Conservation (phyloP, 192 early-diverging fungal species). For the Spinellus fusiger region DNA sequence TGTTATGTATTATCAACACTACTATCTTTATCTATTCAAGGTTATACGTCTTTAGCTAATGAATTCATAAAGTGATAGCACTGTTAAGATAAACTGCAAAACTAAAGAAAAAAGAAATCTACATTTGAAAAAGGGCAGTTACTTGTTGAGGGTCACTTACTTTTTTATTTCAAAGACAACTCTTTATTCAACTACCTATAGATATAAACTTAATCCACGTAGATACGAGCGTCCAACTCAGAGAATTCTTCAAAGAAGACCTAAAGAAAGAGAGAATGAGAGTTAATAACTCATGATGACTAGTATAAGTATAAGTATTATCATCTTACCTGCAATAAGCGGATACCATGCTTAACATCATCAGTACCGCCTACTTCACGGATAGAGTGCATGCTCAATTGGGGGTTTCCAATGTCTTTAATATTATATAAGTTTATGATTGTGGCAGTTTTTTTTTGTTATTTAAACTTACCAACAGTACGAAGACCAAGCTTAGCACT, state of each 20-base stretch:
- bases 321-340: slow-evolving; percentile 69
- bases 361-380: slow-evolving; percentile 87
- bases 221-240: slow-evolving; percentile 40
- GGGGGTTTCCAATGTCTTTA: slow-evolving; percentile 88
- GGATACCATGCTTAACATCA: slow-evolving; percentile 80
- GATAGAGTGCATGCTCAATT: slow-evolving; percentile 96
- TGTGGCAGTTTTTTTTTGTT: not conserved
- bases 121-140: not conserved
- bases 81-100: not conserved
- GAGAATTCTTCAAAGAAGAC: slow-evolving; percentile 63
- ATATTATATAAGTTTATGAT: not conserved
- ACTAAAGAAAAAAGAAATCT: not conserved
- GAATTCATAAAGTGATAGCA: not conserved
- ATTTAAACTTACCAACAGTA: slow-evolving; percentile 67
- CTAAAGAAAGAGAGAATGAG: slow-evolving; percentile 16
- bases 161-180: slow-evolving; percentile 19
- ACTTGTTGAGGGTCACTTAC: not conserved
- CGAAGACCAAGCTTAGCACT: slow-evolving; percentile 88
- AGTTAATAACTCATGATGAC: not conserved
- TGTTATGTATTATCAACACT: too few relatives aligned
- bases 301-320: not conserved
- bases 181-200: not conserved
- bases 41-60: not conserved
- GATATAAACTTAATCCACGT: slow-evolving; percentile 46
- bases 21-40: too few relatives aligned